Conservation (phyloP, 2,329 filamentous ascomycete genomes). For the Ilyonectria sp. region DNA sequence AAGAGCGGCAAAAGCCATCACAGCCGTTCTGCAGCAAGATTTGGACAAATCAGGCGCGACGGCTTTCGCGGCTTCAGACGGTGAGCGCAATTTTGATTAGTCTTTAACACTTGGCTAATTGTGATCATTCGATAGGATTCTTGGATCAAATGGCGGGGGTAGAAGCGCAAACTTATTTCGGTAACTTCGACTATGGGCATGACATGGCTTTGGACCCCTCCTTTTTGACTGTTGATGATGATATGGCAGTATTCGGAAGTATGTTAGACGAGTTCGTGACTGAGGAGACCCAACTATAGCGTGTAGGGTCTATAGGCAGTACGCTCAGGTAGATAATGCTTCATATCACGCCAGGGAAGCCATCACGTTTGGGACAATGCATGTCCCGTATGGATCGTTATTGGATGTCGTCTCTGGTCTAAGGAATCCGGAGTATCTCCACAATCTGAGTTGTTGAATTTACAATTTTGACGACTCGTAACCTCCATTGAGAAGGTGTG, state of each 20-base stretch:
- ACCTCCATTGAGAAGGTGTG: no score
- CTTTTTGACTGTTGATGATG: conserved; percentile 23
- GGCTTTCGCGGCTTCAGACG: background rate
- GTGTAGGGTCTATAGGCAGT: no score
- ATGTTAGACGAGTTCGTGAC: conserved; percentile 25
- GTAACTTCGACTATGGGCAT: conserved; percentile 31
- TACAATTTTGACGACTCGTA: no score
- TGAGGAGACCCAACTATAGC: background rate
- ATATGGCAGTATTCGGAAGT: conserved; percentile 22
- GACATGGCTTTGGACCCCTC: conserved; percentile 32
- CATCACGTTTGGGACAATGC: no score
- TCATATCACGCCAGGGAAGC: no score
- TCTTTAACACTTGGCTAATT: background rate
- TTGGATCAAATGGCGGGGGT: conserved; percentile 4
- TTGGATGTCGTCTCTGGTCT: no score
- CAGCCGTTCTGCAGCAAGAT: background rate
- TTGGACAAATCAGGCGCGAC: no score
- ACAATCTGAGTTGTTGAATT: no score
- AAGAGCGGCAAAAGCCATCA: conserved; percentile 18
- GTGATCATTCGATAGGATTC: background rate
- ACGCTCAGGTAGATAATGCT: no score
- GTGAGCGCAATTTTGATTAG: background rate
- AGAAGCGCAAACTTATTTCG: background rate
- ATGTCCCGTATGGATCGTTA: no score
- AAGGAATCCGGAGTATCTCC: no score